phyloP scores from a whole-genome alignment of 805 yeast genomes.

The Myxozyma melibiosi region DNA sequence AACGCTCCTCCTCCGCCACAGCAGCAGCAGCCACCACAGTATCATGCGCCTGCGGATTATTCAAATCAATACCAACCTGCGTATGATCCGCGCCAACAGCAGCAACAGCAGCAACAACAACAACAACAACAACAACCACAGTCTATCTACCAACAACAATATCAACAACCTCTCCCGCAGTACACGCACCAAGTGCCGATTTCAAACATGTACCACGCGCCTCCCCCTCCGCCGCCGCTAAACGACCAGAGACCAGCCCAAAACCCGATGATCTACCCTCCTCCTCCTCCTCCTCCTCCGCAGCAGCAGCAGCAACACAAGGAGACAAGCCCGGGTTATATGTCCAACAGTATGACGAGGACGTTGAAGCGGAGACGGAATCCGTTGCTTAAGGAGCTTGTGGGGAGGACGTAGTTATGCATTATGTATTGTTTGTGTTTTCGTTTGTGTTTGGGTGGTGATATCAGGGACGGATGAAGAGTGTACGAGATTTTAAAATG shows the following conservation, averaged over 20 bases:
- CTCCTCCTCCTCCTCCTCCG: background rate
- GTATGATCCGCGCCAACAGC: background rate
- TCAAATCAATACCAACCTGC: background rate
- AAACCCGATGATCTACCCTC: background rate
- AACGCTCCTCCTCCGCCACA: background rate
- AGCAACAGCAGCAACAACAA: slow-evolving; percentile 4
- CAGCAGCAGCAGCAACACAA: background rate
- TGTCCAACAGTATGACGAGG: too few species aligned
- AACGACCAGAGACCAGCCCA: too few species aligned
- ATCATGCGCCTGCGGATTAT: background rate
- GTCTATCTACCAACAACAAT: background rate
- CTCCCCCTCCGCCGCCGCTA: too few species aligned
- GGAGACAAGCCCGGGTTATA: too few species aligned
- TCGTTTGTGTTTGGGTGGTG: too few species aligned
- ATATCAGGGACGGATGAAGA: too few species aligned
- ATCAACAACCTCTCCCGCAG: background rate
- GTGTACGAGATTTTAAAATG: too few species aligned
- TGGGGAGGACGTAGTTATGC: too few species aligned
- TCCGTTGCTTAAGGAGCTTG: too few species aligned
- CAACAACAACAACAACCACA: background rate
- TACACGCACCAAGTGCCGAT: background rate
- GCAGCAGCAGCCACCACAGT: background rate
- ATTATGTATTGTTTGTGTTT: too few species aligned
- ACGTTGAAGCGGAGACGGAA: too few species aligned
- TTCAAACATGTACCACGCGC: too few species aligned